These are phyloP conservation scores for Lachancea sp. DNA, from an alignment of 805 yeast genomes.

Conservation along the genomic window DNA sequence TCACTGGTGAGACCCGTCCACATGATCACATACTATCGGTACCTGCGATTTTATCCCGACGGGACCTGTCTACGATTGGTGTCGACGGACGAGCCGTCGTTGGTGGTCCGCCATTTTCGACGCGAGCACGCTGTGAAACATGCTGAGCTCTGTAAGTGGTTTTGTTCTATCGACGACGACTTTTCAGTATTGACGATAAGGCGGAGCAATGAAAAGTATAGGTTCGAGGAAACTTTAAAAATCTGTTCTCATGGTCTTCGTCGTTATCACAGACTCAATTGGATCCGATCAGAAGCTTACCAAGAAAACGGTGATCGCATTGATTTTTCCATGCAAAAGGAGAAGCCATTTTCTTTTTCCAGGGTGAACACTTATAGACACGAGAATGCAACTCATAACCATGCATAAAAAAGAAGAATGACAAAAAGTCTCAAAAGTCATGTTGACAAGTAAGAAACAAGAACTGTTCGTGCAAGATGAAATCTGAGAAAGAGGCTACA, in stretches of 20 bases:
- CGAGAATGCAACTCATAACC: background rate
- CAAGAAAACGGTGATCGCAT: slow-evolving; percentile 52
- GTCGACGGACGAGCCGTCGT: slow-evolving; percentile 63
- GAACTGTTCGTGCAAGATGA: no score
- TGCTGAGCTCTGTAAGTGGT: slow-evolving; percentile 52
- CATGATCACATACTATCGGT: slow-evolving; percentile 83
- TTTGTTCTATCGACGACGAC: slow-evolving; percentile 46
- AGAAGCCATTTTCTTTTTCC: slow-evolving; percentile 73
- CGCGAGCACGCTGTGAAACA: slow-evolving; percentile 30
- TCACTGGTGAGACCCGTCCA: slow-evolving; percentile 72
- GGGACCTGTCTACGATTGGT: slow-evolving; percentile 69
- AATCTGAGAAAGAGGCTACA: no score
- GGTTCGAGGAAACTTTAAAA: slow-evolving; percentile 56
- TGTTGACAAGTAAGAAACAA: no score
- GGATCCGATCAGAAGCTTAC: slow-evolving; percentile 59
- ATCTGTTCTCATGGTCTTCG: slow-evolving; percentile 55
- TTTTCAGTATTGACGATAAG: slow-evolving; percentile 43
- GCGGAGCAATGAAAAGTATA: slow-evolving; percentile 56
- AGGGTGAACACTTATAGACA: slow-evolving; percentile 41
- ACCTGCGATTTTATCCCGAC: slow-evolving; percentile 70
- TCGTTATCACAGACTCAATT: slow-evolving; percentile 62
- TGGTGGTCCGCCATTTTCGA: slow-evolving; percentile 52
- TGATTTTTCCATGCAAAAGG: slow-evolving; percentile 56
- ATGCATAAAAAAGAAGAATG: background rate
- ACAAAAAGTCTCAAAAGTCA: no score